These are phyloP conservation scores for Agastache rugosa DNA, from an alignment of 257 asterid species.

Conservation along the genomic window DNA sequence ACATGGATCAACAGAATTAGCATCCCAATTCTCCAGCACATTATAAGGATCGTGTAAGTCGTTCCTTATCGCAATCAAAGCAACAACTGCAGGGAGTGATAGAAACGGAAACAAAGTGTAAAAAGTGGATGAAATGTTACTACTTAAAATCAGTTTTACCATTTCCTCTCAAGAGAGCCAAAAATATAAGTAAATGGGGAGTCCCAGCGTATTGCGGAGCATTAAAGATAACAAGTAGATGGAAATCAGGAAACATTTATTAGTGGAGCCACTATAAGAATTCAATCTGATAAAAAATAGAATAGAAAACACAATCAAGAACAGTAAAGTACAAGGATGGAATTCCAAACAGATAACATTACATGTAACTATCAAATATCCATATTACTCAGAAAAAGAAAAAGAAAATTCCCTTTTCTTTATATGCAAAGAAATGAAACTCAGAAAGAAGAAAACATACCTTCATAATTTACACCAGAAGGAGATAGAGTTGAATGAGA, in stretches of 20 bases:
- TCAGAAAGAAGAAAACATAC: slow-evolving; percentile 51
- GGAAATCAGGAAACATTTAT: slow-evolving; percentile 33
- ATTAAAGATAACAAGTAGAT: slow-evolving; percentile 27
- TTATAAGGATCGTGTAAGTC: slow-evolving; percentile 79
- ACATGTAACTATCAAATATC: slow-evolving; percentile 11
- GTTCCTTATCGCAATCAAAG: slow-evolving; percentile 78
- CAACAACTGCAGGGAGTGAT: slow-evolving; percentile 70
- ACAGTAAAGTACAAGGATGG: slow-evolving; percentile 6
- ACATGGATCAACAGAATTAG: slow-evolving; percentile 97
- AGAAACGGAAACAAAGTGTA: slow-evolving; percentile 8
- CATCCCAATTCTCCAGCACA: slow-evolving; percentile 92
- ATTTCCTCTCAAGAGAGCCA: slow-evolving; percentile 20
- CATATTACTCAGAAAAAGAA: not conserved
- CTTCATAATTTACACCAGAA: slow-evolving; percentile 96
- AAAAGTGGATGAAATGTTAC: not conserved
- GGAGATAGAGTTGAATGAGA: slow-evolving; percentile 91
- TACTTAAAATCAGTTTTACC: not conserved
- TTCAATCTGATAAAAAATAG: slow-evolving; percentile 5
- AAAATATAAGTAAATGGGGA: not conserved
- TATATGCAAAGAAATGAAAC: slow-evolving; percentile 30
- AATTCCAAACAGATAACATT: slow-evolving; percentile 22
- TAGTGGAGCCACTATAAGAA: slow-evolving; percentile 36
- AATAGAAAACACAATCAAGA: slow-evolving; percentile 15
- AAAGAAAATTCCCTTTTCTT: slow-evolving; percentile 6
- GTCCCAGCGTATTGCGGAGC: slow-evolving; percentile 10